These are phyloP conservation scores for Xylaria sp. DNA, from an alignment of 2,329 filamentous ascomycete genomes.

Conservation along the genomic window DNA sequence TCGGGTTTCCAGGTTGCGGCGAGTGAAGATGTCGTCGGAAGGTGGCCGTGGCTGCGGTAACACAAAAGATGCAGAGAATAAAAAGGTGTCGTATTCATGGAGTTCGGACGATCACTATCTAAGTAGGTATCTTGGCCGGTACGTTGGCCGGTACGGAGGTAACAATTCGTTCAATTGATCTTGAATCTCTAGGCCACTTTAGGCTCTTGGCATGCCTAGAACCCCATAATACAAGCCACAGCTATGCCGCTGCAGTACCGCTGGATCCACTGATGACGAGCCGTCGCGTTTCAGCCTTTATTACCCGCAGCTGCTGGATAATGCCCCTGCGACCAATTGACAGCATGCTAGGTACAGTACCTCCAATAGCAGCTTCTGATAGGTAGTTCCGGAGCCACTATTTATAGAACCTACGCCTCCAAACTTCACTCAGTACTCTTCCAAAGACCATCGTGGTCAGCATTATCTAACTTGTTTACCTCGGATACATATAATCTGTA, in stretches of 20 bases:
- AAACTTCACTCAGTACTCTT: background rate
- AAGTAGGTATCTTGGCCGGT: constrained; percentile 9
- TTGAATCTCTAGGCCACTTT: constrained; percentile 42
- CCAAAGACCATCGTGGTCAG: background rate
- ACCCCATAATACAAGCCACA: constrained; percentile 37
- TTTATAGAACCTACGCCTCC: constrained; percentile 20
- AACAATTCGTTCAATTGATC: constrained; percentile 27
- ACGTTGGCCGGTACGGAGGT: background rate
- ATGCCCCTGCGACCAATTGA: background rate
- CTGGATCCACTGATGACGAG: constrained; percentile 21
- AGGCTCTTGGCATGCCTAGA: constrained; percentile 32
- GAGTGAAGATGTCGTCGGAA: constrained; percentile 16
- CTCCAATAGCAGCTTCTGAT: background rate
- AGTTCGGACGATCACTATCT: constrained; percentile 37
- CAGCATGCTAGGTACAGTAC: too few relatives aligned
- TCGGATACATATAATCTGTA: background rate
- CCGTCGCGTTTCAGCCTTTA: constrained; percentile 31
- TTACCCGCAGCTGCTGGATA: constrained; percentile 5
- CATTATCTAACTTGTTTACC: background rate
- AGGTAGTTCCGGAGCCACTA: too few relatives aligned
- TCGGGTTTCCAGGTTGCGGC: background rate
- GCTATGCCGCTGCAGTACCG: background rate
- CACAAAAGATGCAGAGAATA: constrained; percentile 25
- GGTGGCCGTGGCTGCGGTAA: constrained; percentile 7
- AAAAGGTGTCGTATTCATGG: constrained; percentile 47